Conservation (phyloP, 768 basidiomycete species). For the Pleurotus citrinopileatus region DNA sequence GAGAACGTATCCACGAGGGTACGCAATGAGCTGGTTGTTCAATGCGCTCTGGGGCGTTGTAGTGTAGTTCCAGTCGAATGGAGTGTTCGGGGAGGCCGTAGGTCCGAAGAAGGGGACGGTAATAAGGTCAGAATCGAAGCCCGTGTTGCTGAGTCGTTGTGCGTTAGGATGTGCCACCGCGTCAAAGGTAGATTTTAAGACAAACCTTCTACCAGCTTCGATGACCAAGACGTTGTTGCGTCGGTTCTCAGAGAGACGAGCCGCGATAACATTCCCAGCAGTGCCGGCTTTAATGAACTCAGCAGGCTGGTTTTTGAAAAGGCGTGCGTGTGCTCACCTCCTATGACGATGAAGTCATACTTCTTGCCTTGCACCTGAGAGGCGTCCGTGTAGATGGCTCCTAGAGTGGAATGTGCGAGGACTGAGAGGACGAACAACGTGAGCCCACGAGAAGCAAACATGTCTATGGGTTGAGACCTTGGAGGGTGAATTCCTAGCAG, state of each 20-base stretch:
- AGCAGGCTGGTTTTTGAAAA: neutral
- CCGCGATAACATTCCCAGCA: slow-evolving; percentile 6
- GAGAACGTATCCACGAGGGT: slow-evolving; percentile 26
- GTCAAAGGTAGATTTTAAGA: neutral
- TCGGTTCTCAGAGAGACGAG: neutral
- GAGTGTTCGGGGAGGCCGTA: slow-evolving; percentile 11
- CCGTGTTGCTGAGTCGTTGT: slow-evolving; percentile 16
- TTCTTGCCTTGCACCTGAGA: neutral
- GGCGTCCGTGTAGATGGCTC: neutral
- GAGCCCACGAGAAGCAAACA: slow-evolving; percentile 2
- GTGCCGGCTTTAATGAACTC: slow-evolving; percentile 2
- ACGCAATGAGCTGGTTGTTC: slow-evolving; percentile 20
- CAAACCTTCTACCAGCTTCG: slow-evolving; percentile 5
- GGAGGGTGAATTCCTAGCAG: neutral
- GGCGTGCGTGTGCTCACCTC: neutral
- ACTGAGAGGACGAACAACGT: neutral
- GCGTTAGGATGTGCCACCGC: neutral
- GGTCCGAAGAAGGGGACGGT: slow-evolving; percentile 17
- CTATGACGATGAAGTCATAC: slow-evolving; percentile 9
- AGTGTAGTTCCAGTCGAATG: slow-evolving; percentile 33
- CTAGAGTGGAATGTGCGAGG: neutral
- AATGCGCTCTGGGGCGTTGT: slow-evolving; percentile 28
- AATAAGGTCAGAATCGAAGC: slow-evolving; percentile 8
- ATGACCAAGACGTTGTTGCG: slow-evolving; percentile 3
- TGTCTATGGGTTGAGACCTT: neutral